These are phyloP conservation scores for Cylindrodendrum hubeiense DNA, from an alignment of 2,329 filamentous ascomycete species.

Conservation along the genomic window DNA sequence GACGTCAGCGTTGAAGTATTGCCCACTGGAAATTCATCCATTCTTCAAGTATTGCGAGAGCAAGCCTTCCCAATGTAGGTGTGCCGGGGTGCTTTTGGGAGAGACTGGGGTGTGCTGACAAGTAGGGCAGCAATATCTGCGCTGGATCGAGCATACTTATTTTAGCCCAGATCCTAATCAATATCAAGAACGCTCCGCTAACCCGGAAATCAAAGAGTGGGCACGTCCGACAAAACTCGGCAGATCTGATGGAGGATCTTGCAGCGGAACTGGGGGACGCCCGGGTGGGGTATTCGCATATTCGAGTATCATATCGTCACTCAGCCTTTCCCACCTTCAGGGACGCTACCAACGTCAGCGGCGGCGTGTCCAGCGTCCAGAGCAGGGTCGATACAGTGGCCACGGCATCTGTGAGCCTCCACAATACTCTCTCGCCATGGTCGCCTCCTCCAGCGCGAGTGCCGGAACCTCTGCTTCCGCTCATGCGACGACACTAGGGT, in stretches of 20 bases:
- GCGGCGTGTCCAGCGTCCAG: conserved; percentile 54
- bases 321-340: conserved; percentile 62
- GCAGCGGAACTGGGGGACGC: conserved; percentile 67
- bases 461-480: conserved; percentile 55
- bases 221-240: conserved; percentile 57
- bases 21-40: conserved; percentile 53
- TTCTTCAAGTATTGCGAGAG: conserved; percentile 62
- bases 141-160: conserved; percentile 61
- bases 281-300: conserved; percentile 61
- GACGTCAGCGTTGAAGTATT: conserved; percentile 61
- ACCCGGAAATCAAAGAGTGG: conserved; percentile 34
- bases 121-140: conserved; percentile 52
- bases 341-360: conserved; percentile 39
- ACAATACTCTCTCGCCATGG: conserved; percentile 64
- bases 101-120: conserved; percentile 23
- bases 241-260: conserved; percentile 70
- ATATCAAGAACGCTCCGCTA: conserved; percentile 25
- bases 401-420: conserved; percentile 62
- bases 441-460: conserved; percentile 56
- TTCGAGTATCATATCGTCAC: conserved; percentile 67
- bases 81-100: background rate
- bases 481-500: conserved; percentile 65
- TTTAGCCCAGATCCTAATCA: conserved; percentile 60
- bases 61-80: conserved; percentile 57
- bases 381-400: conserved; percentile 67